Conservation (phyloP, 2,329 filamentous ascomycete species). For the Bipolaris gigantea region DNA sequence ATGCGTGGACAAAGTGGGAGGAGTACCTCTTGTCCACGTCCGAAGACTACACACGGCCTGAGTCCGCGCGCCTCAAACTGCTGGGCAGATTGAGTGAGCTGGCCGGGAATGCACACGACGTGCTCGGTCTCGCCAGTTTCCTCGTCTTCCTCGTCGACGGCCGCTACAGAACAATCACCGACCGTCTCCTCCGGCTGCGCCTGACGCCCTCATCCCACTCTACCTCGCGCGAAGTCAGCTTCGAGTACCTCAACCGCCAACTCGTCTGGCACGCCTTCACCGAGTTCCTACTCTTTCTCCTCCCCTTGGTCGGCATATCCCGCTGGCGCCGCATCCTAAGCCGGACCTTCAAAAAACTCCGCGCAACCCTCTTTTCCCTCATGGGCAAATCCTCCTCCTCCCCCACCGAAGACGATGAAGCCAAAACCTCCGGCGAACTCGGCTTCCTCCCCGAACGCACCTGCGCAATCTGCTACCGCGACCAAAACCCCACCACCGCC, state of each 20-base stretch:
- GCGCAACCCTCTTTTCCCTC: constrained; percentile 55
- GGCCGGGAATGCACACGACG: constrained; percentile 73
- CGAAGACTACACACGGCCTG: constrained; percentile 66
- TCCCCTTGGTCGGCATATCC: constrained; percentile 94
- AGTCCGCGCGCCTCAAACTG: constrained; percentile 54
- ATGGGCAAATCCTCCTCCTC: constrained; percentile 48
- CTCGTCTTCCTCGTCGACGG: constrained; percentile 89
- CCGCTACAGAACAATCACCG: constrained; percentile 85
- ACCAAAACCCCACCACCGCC: constrained; percentile 73
- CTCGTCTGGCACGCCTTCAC: constrained; percentile 99
- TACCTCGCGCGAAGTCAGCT: constrained; percentile 87
- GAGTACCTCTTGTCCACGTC: constrained; percentile 77
- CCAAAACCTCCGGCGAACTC: constrained; percentile 66
- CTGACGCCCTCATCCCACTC: constrained; percentile 81
- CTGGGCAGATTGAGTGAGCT: constrained; percentile 71
- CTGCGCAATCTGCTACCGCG: constrained; percentile 95
- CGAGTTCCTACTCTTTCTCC: constrained; percentile 93
- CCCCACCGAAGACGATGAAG: constrained; percentile 52
- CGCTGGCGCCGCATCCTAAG: constrained; percentile 90
- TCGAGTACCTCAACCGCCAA: constrained; percentile 96
- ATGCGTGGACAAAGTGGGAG: constrained; percentile 92
- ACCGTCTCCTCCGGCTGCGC: constrained; percentile 80
- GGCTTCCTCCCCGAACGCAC: constrained; percentile 88
- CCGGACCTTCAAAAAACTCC: constrained; percentile 81
- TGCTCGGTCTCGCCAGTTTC: constrained; percentile 82